Evolutionary conservation across 495 filamentous ascomycete species (phyloP).

Genomic region (Friedmanniomyces simplex): DNA sequence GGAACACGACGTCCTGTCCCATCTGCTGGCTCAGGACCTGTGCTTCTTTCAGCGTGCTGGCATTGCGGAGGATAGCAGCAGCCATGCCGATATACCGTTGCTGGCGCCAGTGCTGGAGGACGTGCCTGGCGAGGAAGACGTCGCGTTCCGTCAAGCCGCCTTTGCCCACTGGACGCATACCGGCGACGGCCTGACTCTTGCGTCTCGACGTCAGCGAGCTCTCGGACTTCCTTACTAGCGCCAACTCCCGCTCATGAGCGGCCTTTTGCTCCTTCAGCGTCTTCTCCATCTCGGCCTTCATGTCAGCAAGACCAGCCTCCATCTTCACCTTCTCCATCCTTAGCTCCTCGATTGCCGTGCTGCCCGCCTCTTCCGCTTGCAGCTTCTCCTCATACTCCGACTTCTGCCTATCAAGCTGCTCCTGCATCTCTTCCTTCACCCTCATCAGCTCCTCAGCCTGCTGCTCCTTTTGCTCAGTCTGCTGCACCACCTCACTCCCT

Average conservation of each 20-base stretch:
- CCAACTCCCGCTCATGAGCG: slow-evolving; percentile 60
- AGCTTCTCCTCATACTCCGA: slow-evolving; percentile 73
- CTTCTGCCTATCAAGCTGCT: slow-evolving; percentile 76
- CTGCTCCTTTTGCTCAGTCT: background rate
- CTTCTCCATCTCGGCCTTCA: slow-evolving; percentile 74
- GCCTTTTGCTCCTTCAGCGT: slow-evolving; percentile 38
- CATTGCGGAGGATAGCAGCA: slow-evolving; percentile 82
- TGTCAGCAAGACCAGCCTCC: slow-evolving; percentile 67
- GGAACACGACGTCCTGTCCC: slow-evolving; percentile 88
- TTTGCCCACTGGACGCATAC: background rate
- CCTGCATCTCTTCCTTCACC: slow-evolving; percentile 79
- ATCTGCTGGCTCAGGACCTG: slow-evolving; percentile 97
- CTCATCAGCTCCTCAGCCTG: slow-evolving; percentile 57
- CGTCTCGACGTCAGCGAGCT: slow-evolving; percentile 31
- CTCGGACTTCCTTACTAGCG: slow-evolving; percentile 41
- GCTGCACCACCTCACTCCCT: background rate
- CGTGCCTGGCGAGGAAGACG: slow-evolving; percentile 53
- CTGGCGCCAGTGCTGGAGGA: slow-evolving; percentile 65
- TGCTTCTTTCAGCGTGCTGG: slow-evolving; percentile 81
- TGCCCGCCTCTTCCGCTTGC: slow-evolving; percentile 62
- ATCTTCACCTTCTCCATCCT: slow-evolving; percentile 75
- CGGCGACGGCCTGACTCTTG: background rate
- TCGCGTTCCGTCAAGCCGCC: slow-evolving; percentile 53
- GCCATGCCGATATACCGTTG: slow-evolving; percentile 89
- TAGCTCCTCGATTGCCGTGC: slow-evolving; percentile 73